Evolutionary conservation across 2,329 filamentous ascomycete species (phyloP).

Genomic region (Pseudogymnoascus sp.): DNA sequence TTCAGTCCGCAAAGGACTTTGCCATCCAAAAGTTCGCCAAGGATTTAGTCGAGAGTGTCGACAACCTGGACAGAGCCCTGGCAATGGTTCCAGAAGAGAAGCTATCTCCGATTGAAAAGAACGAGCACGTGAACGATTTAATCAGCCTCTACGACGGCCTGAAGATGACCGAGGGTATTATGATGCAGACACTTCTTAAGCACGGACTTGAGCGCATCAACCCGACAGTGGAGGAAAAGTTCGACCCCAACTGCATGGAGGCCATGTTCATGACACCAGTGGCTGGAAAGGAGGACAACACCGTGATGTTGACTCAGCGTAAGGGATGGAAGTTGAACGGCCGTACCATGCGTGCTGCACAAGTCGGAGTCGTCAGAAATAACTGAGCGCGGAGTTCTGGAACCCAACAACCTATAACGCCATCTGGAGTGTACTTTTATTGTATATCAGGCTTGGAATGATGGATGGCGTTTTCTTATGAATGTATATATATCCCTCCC

Average conservation of each 20-base stretch:
- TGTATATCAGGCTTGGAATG: conserved; percentile 3
- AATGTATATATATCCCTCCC: conserved; percentile 8
- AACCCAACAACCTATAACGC: not conserved
- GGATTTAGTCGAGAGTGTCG: conserved; percentile 88
- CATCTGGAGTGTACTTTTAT: conserved; percentile 8
- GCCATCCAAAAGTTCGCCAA: conserved; percentile 91
- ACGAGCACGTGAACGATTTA: conserved; percentile 59
- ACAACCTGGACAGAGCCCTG: conserved; percentile 94
- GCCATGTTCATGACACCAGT: conserved; percentile 90
- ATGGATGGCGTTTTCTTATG: conserved; percentile 8
- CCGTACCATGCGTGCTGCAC: conserved; percentile 78
- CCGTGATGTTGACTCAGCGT: conserved; percentile 85
- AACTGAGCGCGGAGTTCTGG: not conserved
- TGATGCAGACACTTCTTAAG: conserved; percentile 83
- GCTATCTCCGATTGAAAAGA: conserved; percentile 45
- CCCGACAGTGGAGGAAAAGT: conserved; percentile 66
- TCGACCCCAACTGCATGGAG: conserved; percentile 95
- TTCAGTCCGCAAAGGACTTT: conserved; percentile 80
- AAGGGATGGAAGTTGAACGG: conserved; percentile 96
- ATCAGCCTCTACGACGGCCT: conserved; percentile 76
- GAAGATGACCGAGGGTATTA: conserved; percentile 87
- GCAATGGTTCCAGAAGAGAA: conserved; percentile 68
- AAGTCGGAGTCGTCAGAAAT: conserved; percentile 95
- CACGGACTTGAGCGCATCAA: conserved; percentile 88
- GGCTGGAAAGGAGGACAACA: conserved; percentile 80